Evolutionary conservation across 2,329 filamentous ascomycete genomes (phyloP).

Genomic region (Aspergillus fischeri): DNA sequence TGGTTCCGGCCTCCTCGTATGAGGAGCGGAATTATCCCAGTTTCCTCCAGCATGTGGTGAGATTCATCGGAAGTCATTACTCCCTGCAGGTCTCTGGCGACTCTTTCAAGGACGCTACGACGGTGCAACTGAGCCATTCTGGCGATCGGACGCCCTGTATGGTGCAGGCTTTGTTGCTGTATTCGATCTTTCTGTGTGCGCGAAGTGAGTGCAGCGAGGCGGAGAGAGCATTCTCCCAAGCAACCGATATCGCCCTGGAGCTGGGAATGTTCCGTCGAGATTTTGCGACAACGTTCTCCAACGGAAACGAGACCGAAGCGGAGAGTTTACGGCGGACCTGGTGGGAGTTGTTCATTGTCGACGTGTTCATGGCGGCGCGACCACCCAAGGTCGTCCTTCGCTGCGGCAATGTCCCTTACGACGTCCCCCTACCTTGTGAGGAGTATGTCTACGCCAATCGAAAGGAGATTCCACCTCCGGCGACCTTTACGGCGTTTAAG

Average conservation of each 20-base stretch:
- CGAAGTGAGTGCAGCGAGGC: constrained; percentile 32
- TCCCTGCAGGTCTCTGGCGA: constrained; percentile 27
- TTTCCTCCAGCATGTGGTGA: constrained; percentile 48
- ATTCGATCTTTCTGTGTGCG: constrained; percentile 32
- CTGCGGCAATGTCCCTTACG: constrained; percentile 64
- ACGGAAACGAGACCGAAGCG: constrained; percentile 60
- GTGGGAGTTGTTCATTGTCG: constrained; percentile 76
- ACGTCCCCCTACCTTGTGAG: constrained; percentile 73
- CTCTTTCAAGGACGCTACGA: constrained; percentile 22
- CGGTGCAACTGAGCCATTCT: constrained; percentile 5
- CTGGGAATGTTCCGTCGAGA: constrained; percentile 68
- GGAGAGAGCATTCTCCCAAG: constrained; percentile 51
- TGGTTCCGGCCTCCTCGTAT: constrained; percentile 44
- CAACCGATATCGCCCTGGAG: constrained; percentile 66
- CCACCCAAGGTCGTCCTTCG: constrained; percentile 46
- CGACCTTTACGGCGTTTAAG: constrained; percentile 53
- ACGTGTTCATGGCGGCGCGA: constrained; percentile 75
- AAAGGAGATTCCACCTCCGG: constrained; percentile 56
- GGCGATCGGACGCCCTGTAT: constrained; percentile 27
- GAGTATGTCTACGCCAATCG: constrained; percentile 53
- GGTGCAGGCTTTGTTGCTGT: constrained; percentile 37
- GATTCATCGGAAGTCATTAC: constrained; percentile 52
- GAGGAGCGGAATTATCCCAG: constrained; percentile 39
- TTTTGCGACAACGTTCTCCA: constrained; percentile 43
- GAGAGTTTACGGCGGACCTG: constrained; percentile 83